These are phyloP conservation scores for Acarospora socialis DNA, from an alignment of 2,329 filamentous ascomycete genomes.

Conservation along the genomic window DNA sequence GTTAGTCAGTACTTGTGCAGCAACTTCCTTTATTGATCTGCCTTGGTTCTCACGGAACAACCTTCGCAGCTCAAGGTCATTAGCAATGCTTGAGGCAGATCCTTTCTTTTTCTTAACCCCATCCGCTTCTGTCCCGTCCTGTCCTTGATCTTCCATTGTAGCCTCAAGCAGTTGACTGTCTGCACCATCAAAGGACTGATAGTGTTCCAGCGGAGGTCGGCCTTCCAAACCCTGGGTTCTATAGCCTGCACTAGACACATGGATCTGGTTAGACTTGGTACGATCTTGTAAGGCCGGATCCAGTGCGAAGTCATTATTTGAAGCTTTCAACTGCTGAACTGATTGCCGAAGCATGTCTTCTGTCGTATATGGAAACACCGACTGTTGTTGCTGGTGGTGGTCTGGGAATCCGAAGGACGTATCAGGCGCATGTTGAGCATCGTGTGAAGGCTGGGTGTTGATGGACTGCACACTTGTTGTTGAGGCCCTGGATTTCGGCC, in stretches of 20 bases:
- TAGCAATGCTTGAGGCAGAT: slow-evolving; percentile 33
- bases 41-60: slow-evolving; percentile 33
- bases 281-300: slow-evolving; percentile 10
- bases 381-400: slow-evolving; percentile 2
- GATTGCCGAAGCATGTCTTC: slow-evolving; percentile 33
- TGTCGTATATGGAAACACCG: slow-evolving; percentile 14
- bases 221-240: too few relatives aligned
- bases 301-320: slow-evolving; percentile 12
- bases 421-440: slow-evolving; percentile 6
- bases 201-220: slow-evolving; percentile 5
- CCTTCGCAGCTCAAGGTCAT: slow-evolving; percentile 35
- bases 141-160: slow-evolving; percentile 9
- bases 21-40: slow-evolving; percentile 32
- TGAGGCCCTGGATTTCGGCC: slow-evolving; percentile 12
- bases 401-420: neutral
- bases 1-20: slow-evolving; percentile 33
- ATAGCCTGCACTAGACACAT: too few relatives aligned
- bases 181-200: slow-evolving; percentile 8
- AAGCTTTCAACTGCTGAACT: slow-evolving; percentile 28
- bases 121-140: slow-evolving; percentile 7
- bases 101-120: slow-evolving; percentile 28
- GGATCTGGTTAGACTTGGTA: too few relatives aligned
- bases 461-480: slow-evolving; percentile 12
- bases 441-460: slow-evolving; percentile 7
- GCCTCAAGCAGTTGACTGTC: slow-evolving; percentile 3